Evolutionary conservation across 371 early-diverging fungal species (phyloP), one percentile per base, ranked within the genome.

Genomic region (Circinella umbellata): DNA sequence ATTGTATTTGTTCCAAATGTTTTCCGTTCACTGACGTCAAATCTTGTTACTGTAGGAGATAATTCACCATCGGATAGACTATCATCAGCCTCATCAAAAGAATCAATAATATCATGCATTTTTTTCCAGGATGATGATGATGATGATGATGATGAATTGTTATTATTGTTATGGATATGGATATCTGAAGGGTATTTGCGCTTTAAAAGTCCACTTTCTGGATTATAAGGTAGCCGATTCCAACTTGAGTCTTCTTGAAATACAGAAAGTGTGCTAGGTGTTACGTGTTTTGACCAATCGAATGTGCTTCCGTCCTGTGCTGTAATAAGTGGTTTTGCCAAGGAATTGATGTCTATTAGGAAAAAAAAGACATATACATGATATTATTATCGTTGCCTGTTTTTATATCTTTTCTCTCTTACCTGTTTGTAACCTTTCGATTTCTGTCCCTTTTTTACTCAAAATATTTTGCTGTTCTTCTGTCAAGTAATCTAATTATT

Each of bases 231-330:
- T 55, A 72, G 59, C 49, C 60, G 63, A n/a, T 73, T 67, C 85
- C 85, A 82, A 59, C 74, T 77, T 18, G 73, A 51, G 42, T 77
- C 82, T 47, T 80, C 85, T 65, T 80, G 80, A 48, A 84, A 82
- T 6, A 84, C 61, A 17, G 80, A 73, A 9, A 84, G 63, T 38
- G 80, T 80, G 8, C 66, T 69, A 35, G 85, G 80, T 64, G 85
- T 79, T 36, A 84, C 75, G 67, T 80, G 80, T 48, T 80, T 79
- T 35, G 79, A 67, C 85, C 85, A 84, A 36, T 57, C 57, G 57
- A 34, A 57, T 57, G 35, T n/a, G 57, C 51, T 48, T 38, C 49
- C 63, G 34, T 70, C 62, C 36, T 62, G 67, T 60, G 76, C 69
- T 54, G 70, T 57, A 49, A 66, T 73, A 13, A 82, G 66, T 35